Evolutionary conservation across 345 rosid genomes (phyloP), one percentile per base, ranked within the genome.

Genomic region (Barbarea vulgaris): DNA sequence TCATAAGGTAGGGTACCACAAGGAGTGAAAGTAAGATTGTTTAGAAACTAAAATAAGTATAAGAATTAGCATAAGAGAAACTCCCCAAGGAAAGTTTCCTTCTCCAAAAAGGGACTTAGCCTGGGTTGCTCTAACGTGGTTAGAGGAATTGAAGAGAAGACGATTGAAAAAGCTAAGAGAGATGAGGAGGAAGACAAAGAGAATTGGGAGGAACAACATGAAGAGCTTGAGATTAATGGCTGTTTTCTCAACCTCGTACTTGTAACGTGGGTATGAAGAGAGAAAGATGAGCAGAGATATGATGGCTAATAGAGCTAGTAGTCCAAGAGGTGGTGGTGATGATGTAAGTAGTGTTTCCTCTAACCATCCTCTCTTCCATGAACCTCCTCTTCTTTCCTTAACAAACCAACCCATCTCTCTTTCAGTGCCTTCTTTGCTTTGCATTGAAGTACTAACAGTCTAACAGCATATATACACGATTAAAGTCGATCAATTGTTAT

Each of bases 301-400:
- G 47, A 91, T 91, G 36, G 75, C 63, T 14, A 89, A 77, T 28
- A 91, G 72, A 51, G 85, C 70, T 37, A 91, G 65, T 25, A 89
- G 66, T 21, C 84, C 86, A n/a, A 83, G 64, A 30, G 97, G 93
- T 37, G 98, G 97, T 14, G 78, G 56, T 36, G 92, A 89, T 11
- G 84, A 61, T 27, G 89, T 79, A 10, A 84, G 25, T 14, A 93
- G 67, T 42, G 87, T 77, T 53, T 74, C 82, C 34, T 84, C 85
- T 51, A 81, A 25, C 95, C 93, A 89, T 24, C 88, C 90, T 28
- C 73, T 83, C 72, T 87, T 90, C 91, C 91, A 90, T 28, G 88
- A 78, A 36, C 85, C 84, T 9, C 93, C 96, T 50, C 89, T 81
- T 77, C 79, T 90, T 54, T 86, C 91, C 13, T 48, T 81, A 56